These are phyloP conservation scores for Platismatia glauca DNA, from an alignment of 495 filamentous ascomycete species.

Conservation along the genomic window DNA sequence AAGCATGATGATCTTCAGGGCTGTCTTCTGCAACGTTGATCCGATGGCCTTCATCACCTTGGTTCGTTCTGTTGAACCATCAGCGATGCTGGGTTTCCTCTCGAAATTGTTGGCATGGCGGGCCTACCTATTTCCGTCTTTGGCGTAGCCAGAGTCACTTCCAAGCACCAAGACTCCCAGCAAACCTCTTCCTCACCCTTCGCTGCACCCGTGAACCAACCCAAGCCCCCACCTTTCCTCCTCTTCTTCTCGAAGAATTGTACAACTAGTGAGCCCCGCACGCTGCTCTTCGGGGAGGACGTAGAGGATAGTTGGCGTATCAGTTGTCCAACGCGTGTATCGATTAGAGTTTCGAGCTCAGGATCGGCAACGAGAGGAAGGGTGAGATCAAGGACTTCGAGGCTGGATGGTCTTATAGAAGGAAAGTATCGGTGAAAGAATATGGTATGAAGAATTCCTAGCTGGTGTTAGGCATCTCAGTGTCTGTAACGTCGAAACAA, in stretches of 20 bases:
- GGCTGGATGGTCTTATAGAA: slow-evolving; percentile 68
- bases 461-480: slow-evolving; percentile 9
- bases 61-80: slow-evolving; percentile 51
- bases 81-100: slow-evolving; percentile 1
- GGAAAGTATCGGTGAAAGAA: slow-evolving; percentile 99
- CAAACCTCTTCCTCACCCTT: slow-evolving; percentile 86
- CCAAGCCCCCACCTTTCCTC: slow-evolving; percentile 48
- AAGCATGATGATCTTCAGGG: slow-evolving; percentile 76
- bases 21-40: slow-evolving; percentile 71
- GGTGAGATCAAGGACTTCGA: slow-evolving; percentile 87
- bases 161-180: slow-evolving; percentile 92
- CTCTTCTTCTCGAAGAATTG: slow-evolving; percentile 93
- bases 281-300: slow-evolving; percentile 43
- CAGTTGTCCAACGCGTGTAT: slow-evolving; percentile 69
- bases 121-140: slow-evolving; percentile 75
- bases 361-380: slow-evolving; percentile 80
- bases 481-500: slow-evolving; percentile 8
- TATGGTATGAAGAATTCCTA: slow-evolving; percentile 93
- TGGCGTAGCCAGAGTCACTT: slow-evolving; percentile 82
- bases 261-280: slow-evolving; percentile 72
- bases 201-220: slow-evolving; percentile 52
- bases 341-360: slow-evolving; percentile 87
- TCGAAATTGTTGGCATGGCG: background rate
- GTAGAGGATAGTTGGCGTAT: slow-evolving; percentile 51
- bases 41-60: slow-evolving; percentile 86